Evolutionary conservation across 2,329 filamentous ascomycete species (phyloP), one percentile per base, ranked within the genome.

Genomic region (Ceratocystis lukuohia): DNA sequence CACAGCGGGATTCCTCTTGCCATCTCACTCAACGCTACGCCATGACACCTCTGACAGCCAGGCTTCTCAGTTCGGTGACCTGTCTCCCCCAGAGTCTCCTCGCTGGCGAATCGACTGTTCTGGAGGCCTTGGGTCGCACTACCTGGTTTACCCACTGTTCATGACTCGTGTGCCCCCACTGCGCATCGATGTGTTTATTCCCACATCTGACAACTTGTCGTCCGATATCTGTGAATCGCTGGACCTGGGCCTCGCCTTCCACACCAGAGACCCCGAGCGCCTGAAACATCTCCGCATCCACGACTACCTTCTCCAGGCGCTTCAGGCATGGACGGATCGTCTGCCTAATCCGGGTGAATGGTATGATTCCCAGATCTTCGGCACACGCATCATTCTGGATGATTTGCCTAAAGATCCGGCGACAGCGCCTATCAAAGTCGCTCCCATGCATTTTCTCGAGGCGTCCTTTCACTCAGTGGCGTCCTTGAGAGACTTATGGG

Each of bases 71-170:
- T 80, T 85, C 71, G 78, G 85, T 71, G 83, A 81, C 69, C 77
- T 86, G 17, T 77, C 76, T 2, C 72, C 75, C 6, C 77, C 77
- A 1, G 62, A 70, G 15, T 70, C 74, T 0, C 77, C 82, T 1
- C 72, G 81, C 6, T 86, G 83, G 83, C 78, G 80, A 44, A 79
- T 86, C 61, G 83, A 86, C 69, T 83, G 83, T 62, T 82, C 79
- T 70, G 80, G 80, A 25, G 80, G 78, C 20, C 76, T 82, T 65
- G 83, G 82, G 3, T 84, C 80, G 10, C 83, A 84, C 71, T 82
- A 80, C 70, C 85, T 81, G 71, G 79, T 77, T 33, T 71, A 83
- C 2, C 83, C 84, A 17, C 74, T 82, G 25, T 84, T 84, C 71
- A 70, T 82, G 37, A 69, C 71, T 4, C 70, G 74, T 17, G 71